Conservation (phyloP, 768 basidiomycete species). For the Suillus bovinus region DNA sequence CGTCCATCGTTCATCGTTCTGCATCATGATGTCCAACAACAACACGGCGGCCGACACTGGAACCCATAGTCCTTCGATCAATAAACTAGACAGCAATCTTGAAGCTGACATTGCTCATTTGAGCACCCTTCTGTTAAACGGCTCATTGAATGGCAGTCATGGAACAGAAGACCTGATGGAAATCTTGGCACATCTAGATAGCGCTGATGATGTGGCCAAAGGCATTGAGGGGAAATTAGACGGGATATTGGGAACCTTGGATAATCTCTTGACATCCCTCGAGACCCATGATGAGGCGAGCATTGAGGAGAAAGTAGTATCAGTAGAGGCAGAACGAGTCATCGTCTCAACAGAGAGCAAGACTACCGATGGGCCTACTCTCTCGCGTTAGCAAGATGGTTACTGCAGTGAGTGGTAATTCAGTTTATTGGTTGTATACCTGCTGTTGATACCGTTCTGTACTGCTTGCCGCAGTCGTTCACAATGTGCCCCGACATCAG, state of each 20-base stretch:
- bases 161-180: conserved; percentile 47
- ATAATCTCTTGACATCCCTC: conserved; percentile 50
- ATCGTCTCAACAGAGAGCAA: neutral
- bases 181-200: conserved; percentile 54
- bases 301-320: neutral
- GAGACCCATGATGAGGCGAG: conserved; percentile 24
- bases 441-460: neutral
- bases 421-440: neutral
- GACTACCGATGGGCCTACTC: neutral
- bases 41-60: conserved; percentile 13
- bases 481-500: neutral
- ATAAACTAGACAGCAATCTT: conserved; percentile 18
- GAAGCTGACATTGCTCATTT: conserved; percentile 41
- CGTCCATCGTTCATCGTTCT: neutral
- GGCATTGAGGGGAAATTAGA: conserved; percentile 67
- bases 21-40: conserved; percentile 24
- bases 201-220: conserved; percentile 57
- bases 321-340: neutral
- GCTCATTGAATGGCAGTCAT: conserved; percentile 27
- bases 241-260: conserved; percentile 56
- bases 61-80: conserved; percentile 12
- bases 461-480: neutral
- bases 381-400: neutral
- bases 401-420: neutral
- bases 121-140: conserved; percentile 30